Conservation (phyloP, 1,284 basidiomycete genomes). For the Gomphus bonarii region DNA sequence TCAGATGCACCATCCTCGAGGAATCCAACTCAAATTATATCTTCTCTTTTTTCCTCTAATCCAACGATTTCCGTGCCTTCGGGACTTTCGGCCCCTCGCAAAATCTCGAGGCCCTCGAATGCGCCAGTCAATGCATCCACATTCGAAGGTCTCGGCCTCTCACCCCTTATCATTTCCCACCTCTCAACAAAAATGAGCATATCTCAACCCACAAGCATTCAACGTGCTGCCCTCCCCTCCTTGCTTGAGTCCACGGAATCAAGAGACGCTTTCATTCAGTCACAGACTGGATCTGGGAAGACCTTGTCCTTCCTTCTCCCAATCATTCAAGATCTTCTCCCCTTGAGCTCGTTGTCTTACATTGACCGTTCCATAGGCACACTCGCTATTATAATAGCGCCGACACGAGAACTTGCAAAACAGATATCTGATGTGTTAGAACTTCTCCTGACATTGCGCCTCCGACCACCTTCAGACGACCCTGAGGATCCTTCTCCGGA, state of each 20-base stretch:
- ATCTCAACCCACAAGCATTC: conserved; percentile 83
- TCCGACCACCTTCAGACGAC: conserved; percentile 47
- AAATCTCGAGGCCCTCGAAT: conserved; percentile 59
- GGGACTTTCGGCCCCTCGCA: conserved; percentile 20
- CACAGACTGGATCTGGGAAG: conserved; percentile 97
- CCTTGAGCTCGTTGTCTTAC: conserved; percentile 77
- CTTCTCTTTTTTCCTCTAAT: conserved; percentile 84
- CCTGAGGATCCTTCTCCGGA: conserved; percentile 35
- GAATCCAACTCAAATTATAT: conserved; percentile 66
- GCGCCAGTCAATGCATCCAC: conserved; percentile 69
- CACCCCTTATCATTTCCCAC: conserved; percentile 76
- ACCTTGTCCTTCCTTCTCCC: conserved; percentile 93
- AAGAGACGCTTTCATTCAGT: conserved; percentile 90
- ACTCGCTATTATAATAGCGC: conserved; percentile 88
- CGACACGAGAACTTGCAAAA: conserved; percentile 90
- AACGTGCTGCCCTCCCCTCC: conserved; percentile 71
- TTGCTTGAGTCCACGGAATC: conserved; percentile 42
- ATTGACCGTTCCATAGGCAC: conserved; percentile 86
- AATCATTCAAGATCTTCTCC: conserved; percentile 89
- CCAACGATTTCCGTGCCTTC: conserved; percentile 46
- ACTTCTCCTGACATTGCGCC: conserved; percentile 57
- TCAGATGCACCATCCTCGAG: conserved; percentile 13
- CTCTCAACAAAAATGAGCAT: conserved; percentile 78
- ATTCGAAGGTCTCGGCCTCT: conserved; percentile 68
- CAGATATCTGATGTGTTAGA: conserved; percentile 78